Evolutionary conservation across 805 yeast genomes (phyloP).

Genomic region (Hanseniaspora taiwanica): DNA sequence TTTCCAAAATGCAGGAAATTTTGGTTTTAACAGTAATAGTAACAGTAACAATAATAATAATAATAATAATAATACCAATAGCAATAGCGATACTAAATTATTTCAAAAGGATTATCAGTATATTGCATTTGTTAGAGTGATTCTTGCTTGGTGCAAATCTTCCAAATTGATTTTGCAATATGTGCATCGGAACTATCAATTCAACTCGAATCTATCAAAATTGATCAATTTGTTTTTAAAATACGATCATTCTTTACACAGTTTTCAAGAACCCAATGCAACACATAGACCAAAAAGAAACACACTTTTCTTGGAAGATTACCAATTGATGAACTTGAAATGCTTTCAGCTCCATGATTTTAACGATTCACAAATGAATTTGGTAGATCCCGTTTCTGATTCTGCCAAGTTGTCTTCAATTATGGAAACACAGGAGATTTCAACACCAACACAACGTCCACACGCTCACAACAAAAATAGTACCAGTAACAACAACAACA

Average conservation of each 20-base stretch:
- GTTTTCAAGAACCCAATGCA: not conserved
- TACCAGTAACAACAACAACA: not conserved
- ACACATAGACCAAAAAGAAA: slow-evolving; percentile 1
- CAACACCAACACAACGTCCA: not conserved
- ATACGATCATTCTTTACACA: not conserved
- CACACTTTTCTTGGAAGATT: not conserved
- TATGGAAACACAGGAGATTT: not conserved
- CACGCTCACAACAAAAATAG: no score
- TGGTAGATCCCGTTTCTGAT: not conserved
- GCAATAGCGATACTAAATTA: slow-evolving; percentile 10
- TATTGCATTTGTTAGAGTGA: slow-evolving; percentile 33
- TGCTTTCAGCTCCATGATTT: slow-evolving; percentile 1
- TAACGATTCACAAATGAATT: not conserved
- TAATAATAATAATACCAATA: no score
- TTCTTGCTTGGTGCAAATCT: slow-evolving; percentile 45
- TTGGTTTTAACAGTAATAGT: no score
- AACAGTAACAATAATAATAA: no score
- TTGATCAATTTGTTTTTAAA: slow-evolving; percentile 2
- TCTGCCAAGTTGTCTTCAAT: not conserved
- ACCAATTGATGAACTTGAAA: not conserved
- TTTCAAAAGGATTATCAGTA: slow-evolving; percentile 11
- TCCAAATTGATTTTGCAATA: slow-evolving; percentile 30
- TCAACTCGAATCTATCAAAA: slow-evolving; percentile 19
- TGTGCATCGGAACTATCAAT: slow-evolving; percentile 21
- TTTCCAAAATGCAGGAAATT: not conserved